Percentiles rank a stretch among this genome's conserved stretches.
phyloP scores from a whole-genome alignment of 2,329 filamentous ascomycete genomes.

The Sphaceloma murrayae region DNA sequence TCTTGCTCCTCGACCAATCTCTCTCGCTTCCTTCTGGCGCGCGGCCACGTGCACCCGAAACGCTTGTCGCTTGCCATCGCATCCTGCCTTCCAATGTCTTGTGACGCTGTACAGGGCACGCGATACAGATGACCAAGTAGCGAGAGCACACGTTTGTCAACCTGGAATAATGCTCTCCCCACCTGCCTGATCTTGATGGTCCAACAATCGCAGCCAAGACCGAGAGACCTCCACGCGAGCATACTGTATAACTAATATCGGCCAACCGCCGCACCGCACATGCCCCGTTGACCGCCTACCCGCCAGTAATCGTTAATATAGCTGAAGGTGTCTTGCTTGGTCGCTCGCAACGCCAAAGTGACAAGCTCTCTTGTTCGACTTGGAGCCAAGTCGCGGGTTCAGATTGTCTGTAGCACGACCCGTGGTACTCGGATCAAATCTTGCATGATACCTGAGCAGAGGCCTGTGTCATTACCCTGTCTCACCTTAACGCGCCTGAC shows the following conservation, averaged over 20 bases:
- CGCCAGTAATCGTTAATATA: slow-evolving; percentile 7
- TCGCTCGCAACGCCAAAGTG: neutral
- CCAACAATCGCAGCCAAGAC: neutral
- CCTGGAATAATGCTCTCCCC: no score
- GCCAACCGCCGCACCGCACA: slow-evolving; percentile 8
- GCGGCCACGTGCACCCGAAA: slow-evolving; percentile 12
- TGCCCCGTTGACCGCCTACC: slow-evolving; percentile 2
- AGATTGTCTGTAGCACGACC: neutral
- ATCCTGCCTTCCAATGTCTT: no score
- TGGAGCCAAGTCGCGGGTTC: neutral
- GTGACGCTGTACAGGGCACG: no score
- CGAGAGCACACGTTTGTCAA: no score
- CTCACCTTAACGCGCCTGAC: slow-evolving; percentile 9
- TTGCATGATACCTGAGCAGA: slow-evolving; percentile 8
- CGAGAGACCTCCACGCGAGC: slow-evolving; percentile 10
- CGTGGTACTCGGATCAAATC: neutral
- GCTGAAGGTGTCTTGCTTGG: slow-evolving; percentile 2
- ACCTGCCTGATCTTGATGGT: no score
- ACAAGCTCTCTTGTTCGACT: slow-evolving; percentile 4
- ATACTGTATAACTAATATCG: neutral
- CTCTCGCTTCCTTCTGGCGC: slow-evolving; percentile 10
- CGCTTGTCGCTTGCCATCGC: neutral
- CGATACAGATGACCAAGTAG: neutral
- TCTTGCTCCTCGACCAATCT: slow-evolving; percentile 3
- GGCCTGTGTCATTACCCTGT: slow-evolving; percentile 13